Conservation (phyloP, 1,139 yeast species). For the Blastobotrys proliferans region DNA sequence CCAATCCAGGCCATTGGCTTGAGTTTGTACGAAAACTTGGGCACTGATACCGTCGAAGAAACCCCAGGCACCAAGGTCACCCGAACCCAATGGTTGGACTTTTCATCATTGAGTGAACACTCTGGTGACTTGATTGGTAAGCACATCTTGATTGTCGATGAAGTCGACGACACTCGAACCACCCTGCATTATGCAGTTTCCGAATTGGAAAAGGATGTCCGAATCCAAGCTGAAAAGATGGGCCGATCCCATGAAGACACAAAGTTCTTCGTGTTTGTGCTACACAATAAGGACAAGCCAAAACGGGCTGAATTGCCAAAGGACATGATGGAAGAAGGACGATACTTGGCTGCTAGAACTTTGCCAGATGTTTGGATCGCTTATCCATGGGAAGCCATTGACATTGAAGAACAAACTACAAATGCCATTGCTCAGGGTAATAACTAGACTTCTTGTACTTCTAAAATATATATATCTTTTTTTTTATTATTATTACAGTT, state of each 20-base stretch:
- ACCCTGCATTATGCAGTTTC: conserved; percentile 87
- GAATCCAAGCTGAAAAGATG: conserved; percentile 48
- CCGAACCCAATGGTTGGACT: conserved; percentile 95
- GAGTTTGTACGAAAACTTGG: conserved; percentile 81
- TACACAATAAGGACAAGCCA: conserved; percentile 87
- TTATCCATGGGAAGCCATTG: conserved; percentile 94
- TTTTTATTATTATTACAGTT: conserved; percentile 4
- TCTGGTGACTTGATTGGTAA: conserved; percentile 72
- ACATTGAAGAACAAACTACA: conserved; percentile 82
- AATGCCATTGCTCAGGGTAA: conserved; percentile 78
- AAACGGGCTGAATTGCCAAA: conserved; percentile 76
- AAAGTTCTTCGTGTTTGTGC: conserved; percentile 81
- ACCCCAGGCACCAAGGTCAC: conserved; percentile 78
- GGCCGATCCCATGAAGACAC: conserved; percentile 55
- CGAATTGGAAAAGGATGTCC: conserved; percentile 82
- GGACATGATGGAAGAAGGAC: conserved; percentile 58
- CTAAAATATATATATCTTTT: background rate
- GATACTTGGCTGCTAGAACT: conserved; percentile 86
- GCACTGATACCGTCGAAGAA: conserved; percentile 54
- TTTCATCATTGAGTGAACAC: conserved; percentile 53
- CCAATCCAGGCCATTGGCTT: conserved; percentile 93
- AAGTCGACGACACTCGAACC: conserved; percentile 94
- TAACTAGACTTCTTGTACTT: conserved; percentile 22
- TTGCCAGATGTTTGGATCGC: conserved; percentile 96
- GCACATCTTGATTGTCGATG: conserved; percentile 80